Evolutionary conservation across 139 green algal species (phyloP), one percentile per base, ranked within the genome.

Genomic region (Chlorella sp.): DNA sequence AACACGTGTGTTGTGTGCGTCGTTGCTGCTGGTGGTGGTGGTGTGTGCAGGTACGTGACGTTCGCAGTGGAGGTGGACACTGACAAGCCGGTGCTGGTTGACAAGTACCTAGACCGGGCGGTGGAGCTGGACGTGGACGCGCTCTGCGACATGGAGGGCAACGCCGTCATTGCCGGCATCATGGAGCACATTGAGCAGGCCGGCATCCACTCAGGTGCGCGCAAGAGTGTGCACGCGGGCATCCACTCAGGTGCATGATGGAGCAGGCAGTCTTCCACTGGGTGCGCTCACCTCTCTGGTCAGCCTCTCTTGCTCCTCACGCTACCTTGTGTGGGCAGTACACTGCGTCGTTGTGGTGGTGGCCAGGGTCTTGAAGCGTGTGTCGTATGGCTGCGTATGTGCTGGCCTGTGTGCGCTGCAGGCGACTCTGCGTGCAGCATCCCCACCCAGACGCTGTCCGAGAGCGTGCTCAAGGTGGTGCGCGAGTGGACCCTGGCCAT

Each of bases 181-280:
- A 98, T 99, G 95, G 95, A 99, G 91, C 96, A 99, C 88, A 99
- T 99, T 76, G 96, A 99, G 90, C 89, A 96, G 74, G 74, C 71
- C 4, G 77, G 81, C 62, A 79, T 99, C 71, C 96, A 99, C 87
- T 96, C 87, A 32, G 96, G 94, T 78, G 67, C 26, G 74, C 1
- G 24, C 42, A 62, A 24, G 14, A 24, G 5, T 70, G 17, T 31
- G 32, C 42, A 55, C n/a, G n/a, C n/a, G n/a, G n/a, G n/a, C n/a
- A n/a, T n/a, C n/a, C n/a, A n/a, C n/a, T n/a, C n/a, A n/a, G n/a
- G n/a, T n/a, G n/a, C n/a, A n/a, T n/a, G n/a, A n/a, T n/a, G n/a
- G n/a, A n/a, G n/a, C n/a, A n/a, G n/a, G n/a, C n/a, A n/a, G n/a
- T n/a, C n/a, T n/a, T n/a, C n/a, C n/a, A n/a, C n/a, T n/a, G n/a